These are phyloP conservation scores for Tetrastigma voinierianum DNA, from an alignment of 164 flowering plant genomes.

Conservation along the genomic window DNA sequence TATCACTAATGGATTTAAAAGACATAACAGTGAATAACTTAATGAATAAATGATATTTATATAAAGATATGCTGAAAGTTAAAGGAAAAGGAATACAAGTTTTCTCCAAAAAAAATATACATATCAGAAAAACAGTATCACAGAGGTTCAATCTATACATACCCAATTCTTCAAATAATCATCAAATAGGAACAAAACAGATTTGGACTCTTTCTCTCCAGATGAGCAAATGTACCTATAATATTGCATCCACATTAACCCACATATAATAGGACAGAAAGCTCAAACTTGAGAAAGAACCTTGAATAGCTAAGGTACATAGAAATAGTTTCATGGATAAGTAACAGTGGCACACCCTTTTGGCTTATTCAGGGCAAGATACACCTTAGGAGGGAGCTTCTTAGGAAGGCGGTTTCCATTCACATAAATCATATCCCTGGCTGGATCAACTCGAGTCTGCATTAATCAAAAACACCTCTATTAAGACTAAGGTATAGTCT, in stretches of 20 bases:
- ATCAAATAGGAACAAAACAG: slow-evolving; percentile 64
- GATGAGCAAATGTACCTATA: slow-evolving; percentile 89
- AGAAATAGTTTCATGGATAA: not conserved
- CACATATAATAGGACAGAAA: slow-evolving; percentile 1
- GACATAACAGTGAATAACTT: too few species aligned
- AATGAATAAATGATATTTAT: not conserved
- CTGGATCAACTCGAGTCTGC: slow-evolving; percentile 92
- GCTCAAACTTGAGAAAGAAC: not conserved
- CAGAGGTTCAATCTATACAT: slow-evolving; percentile 23
- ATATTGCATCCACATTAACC: slow-evolving; percentile 7
- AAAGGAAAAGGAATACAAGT: not conserved
- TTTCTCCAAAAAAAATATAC: too few species aligned
- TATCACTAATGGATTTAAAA: not conserved
- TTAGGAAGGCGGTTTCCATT: slow-evolving; percentile 90
- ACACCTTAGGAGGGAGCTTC: slow-evolving; percentile 90
- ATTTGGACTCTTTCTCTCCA: slow-evolving; percentile 85
- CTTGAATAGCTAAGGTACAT: not conserved
- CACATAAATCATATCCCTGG: slow-evolving; percentile 78
- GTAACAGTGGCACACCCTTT: slow-evolving; percentile 73
- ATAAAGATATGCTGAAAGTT: not conserved
- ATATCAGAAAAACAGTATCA: not conserved
- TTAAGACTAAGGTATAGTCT: not conserved
- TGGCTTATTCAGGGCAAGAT: slow-evolving; percentile 95
- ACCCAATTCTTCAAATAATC: slow-evolving; percentile 90
- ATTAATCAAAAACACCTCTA: slow-evolving; percentile 8